These are phyloP conservation scores for Antarctomyces pellizariae DNA, from an alignment of 495 filamentous ascomycete species.

Conservation along the genomic window DNA sequence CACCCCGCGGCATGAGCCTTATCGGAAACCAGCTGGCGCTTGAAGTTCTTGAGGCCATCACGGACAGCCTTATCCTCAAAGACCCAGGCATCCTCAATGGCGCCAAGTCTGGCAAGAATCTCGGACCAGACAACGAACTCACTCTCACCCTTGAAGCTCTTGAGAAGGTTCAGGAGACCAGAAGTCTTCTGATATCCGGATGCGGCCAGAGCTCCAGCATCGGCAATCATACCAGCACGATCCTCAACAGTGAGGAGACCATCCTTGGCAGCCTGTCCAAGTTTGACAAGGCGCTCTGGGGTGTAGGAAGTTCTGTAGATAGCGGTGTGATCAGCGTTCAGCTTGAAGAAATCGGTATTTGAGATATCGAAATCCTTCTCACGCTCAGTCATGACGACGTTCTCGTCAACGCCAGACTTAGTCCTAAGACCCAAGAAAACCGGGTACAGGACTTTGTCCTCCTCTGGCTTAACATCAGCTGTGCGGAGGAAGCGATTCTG, in stretches of 20 bases:
- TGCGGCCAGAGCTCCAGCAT: slow-evolving; percentile 72
- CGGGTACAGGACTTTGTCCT: slow-evolving; percentile 56
- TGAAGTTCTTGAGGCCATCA: slow-evolving; percentile 60
- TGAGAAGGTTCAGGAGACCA: slow-evolving; percentile 60
- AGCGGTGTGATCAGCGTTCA: slow-evolving; percentile 55
- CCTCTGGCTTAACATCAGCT: slow-evolving; percentile 58
- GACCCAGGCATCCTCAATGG: slow-evolving; percentile 62
- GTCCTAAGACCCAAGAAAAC: slow-evolving; percentile 48
- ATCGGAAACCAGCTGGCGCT: slow-evolving; percentile 44
- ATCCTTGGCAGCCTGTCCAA: slow-evolving; percentile 62
- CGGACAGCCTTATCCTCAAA: slow-evolving; percentile 57
- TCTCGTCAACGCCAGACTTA: slow-evolving; percentile 36
- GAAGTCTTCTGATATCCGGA: slow-evolving; percentile 89
- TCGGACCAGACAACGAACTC: slow-evolving; percentile 93
- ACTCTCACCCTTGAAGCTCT: slow-evolving; percentile 59
- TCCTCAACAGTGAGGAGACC: slow-evolving; percentile 82
- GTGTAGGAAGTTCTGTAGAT: slow-evolving; percentile 53
- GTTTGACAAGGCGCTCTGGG: slow-evolving; percentile 40
- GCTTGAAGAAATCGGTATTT: slow-evolving; percentile 47
- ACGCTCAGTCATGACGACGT: slow-evolving; percentile 41
- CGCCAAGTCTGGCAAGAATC: slow-evolving; percentile 50
- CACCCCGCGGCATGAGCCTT: slow-evolving; percentile 76
- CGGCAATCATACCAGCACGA: slow-evolving; percentile 85
- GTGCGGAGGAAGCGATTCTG: slow-evolving; percentile 59
- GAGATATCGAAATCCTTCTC: slow-evolving; percentile 48